These are phyloP conservation scores for Knufia fluminis DNA, from an alignment of 2,329 filamentous ascomycete genomes.

Conservation along the genomic window DNA sequence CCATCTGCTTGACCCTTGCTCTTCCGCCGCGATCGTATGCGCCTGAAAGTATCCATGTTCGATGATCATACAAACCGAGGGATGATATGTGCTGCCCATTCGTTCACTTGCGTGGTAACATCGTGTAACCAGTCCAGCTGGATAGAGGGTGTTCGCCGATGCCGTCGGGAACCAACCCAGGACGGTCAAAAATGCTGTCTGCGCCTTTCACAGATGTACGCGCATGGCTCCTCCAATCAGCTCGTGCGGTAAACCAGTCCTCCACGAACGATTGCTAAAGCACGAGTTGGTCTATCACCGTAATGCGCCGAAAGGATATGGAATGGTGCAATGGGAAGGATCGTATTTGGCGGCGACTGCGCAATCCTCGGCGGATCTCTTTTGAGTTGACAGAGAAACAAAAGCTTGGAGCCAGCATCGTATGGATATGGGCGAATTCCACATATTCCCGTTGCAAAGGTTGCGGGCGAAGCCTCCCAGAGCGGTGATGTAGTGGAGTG, in stretches of 20 bases:
- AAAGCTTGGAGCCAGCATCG: background rate
- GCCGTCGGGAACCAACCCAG: no score
- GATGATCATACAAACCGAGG: background rate
- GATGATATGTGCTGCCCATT: background rate
- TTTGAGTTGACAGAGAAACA: background rate
- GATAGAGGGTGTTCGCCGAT: background rate
- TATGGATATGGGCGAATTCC: no score
- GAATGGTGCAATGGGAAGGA: background rate
- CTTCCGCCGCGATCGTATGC: conserved; percentile 17
- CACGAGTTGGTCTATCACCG: no score
- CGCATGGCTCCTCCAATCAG: no score
- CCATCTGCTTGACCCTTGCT: conserved; percentile 14
- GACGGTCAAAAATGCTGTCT: background rate
- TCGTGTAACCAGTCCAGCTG: background rate
- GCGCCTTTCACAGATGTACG: background rate
- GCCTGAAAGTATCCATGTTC: conserved; percentile 18
- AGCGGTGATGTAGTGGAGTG: background rate
- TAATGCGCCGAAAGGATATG: background rate
- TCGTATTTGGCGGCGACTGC: background rate
- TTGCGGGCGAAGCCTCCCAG: background rate
- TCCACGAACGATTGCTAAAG: no score
- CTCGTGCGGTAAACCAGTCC: no score
- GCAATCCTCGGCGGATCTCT: background rate
- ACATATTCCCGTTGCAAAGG: background rate
- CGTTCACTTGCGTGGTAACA: background rate